Evolutionary conservation across 371 early-diverging fungal species (phyloP), one percentile per base, ranked within the genome.

Genomic region (Mortierella sp.): DNA sequence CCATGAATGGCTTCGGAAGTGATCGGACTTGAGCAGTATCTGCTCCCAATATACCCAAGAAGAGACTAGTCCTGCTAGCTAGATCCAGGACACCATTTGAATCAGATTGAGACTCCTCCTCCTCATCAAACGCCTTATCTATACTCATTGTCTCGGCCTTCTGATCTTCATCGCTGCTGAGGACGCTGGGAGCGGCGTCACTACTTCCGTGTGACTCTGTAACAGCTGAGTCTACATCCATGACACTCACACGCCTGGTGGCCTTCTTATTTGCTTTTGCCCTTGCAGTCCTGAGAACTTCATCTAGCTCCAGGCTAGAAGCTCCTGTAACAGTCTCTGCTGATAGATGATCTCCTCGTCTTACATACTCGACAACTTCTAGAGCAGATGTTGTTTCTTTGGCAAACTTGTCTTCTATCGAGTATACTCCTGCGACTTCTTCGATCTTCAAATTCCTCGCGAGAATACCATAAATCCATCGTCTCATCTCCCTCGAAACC

Each of bases 401-500:
- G 0, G n/a, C n/a, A n/a, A n/a, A n/a, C 43, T 7, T 13, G 28
- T 53, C 42, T 26, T 22, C 26, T 26, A 8, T 0, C 10, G 40
- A 40, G 34, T 58, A 22, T 5, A 43, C 40, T 60, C 3, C 9
- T 26, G n/a, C 32, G 12, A 9, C 58, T 45, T n/a, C 47, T 28
- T 64, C 54, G 10, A 26, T 45, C 23, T 31, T 40, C 35, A 77
- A 34, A 45, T 66, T 68, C 66, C 56, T 28, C 0, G 67, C 64
- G 23, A 85, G 29, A 12, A 83, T 47, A 0, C 83, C 82, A 71
- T 90, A 90, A 0, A 88, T 34, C 62, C 74, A 83, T 37, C 86
- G 83, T 34, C 90, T 83, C 34, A 90, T 53, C 29, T 77, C 73
- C 29, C 84, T 70, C 15, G 89, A 86, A 1, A 84, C 75, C 29